Base-by-base conservation (phyloP, 306 rosid species). In the Myrica gale region DNA sequence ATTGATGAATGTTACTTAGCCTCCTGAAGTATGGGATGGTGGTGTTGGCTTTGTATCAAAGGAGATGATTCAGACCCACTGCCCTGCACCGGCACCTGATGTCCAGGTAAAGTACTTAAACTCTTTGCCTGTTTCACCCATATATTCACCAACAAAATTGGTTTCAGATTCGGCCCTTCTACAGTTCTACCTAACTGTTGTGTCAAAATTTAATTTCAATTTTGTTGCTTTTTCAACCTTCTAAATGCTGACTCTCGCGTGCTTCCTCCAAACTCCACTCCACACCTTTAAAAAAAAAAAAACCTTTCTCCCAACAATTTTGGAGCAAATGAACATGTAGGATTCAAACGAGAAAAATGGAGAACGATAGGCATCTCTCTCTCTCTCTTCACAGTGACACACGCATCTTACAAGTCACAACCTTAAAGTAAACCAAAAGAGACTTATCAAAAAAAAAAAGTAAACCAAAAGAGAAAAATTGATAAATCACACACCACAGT, bases 21-120 rank as follows among this genome's bases (percentile, higher is more conserved):
- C 99, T 81, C 98, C 98, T 8, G 97, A 92, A 76, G 87, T 32
- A 11, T 96, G 99, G 99, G 67, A 83, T 50, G 98, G 99, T 0
- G 99, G 98, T n/a, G 87, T 89, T 32, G 99, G 98, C 62, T 96
- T 92, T 72, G 92, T 96, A 47, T 72, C 96, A 2, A 90, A 89
- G 87, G 99, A 96, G 72, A 96, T 92, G 91, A 92, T 96, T 86
- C 88, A 96, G 83, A 44, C 87, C 26, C 93, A 96, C 76, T 89
- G 87, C 58, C 99, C 98, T 42, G 86, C 97, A 41, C 96, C 98
- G 1, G 88, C 94, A 19, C 61, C 83, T 69, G 94, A 89, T 82
- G 55, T 96, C 57, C 88, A 81, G 98, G 99, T 90, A 83, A 80
- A 70, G 47, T 54, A 75, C 76, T 71, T 51, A 20, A 32, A 55